Conservation (phyloP, 1,284 basidiomycete genomes). For the Leccinum pseudoinsigne region DNA sequence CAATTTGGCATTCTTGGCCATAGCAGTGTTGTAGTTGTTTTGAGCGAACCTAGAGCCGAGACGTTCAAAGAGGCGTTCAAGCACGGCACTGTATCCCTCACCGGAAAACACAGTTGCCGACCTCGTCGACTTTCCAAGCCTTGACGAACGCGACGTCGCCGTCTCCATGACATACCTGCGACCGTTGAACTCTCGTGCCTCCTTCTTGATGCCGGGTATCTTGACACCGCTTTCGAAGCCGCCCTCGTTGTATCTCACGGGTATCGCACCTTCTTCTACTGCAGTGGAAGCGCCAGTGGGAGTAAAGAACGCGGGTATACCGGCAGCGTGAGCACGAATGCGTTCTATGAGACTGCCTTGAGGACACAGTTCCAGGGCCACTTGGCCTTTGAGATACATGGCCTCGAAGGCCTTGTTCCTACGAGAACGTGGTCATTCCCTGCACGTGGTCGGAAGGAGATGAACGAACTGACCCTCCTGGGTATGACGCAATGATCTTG, state of each 20-base stretch:
- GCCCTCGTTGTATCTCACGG: constrained; percentile 71
- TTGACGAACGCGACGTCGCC: constrained; percentile 87
- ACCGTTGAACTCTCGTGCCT: constrained; percentile 79
- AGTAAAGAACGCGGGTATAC: constrained; percentile 96
- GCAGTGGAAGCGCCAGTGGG: constrained; percentile 93
- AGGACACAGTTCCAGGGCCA: constrained; percentile 86
- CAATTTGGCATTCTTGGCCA: too few species aligned
- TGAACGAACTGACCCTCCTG: constrained; percentile 62
- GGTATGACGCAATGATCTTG: constrained; percentile 88
- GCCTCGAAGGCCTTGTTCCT: constrained; percentile 80
- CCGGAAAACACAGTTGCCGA: constrained; percentile 86
- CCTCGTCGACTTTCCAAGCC: constrained; percentile 96
- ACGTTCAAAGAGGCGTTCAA: neutral
- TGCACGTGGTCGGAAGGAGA: neutral
- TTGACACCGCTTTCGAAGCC: constrained; percentile 65
- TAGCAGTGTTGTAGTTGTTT: constrained; percentile 44
- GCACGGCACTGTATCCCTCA: constrained; percentile 26
- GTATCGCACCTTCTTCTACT: constrained; percentile 77
- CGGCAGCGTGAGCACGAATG: constrained; percentile 89
- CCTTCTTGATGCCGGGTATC: constrained; percentile 76
- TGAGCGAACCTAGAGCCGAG: constrained; percentile 69
- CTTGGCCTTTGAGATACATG: constrained; percentile 79
- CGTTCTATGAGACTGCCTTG: constrained; percentile 93
- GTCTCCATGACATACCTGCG: constrained; percentile 87
- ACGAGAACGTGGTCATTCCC: neutral